phyloP scores from a whole-genome alignment of 139 green algal species.

The Chloropicon primus region DNA sequence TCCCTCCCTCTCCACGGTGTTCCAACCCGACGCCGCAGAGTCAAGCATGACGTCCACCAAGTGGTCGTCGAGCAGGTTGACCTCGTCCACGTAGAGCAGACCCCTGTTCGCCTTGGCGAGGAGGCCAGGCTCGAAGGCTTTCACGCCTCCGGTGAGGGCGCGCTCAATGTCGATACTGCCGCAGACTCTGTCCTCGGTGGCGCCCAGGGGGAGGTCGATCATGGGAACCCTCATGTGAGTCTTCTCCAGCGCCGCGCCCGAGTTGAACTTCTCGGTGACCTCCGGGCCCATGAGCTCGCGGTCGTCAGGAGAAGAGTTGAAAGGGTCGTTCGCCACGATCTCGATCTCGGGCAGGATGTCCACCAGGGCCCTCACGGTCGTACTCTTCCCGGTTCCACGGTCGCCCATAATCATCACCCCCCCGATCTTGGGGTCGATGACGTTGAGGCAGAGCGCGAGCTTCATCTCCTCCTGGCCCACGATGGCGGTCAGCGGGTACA shows the following conservation, averaged over 20 bases:
- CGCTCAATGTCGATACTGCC: conserved; percentile 92
- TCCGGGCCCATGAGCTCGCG: conserved; percentile 62
- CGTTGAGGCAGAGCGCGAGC: conserved; percentile 74
- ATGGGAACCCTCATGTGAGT: conserved; percentile 44
- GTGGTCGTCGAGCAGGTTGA: conserved; percentile 38
- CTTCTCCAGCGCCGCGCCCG: conserved; percentile 23
- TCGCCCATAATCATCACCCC: conserved; percentile 91
- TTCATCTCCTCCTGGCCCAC: conserved; percentile 88
- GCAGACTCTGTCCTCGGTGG: conserved; percentile 86
- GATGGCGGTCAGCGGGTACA: conserved; percentile 70
- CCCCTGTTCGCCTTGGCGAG: conserved; percentile 73
- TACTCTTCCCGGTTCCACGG: conserved; percentile 74
- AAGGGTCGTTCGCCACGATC: conserved; percentile 67
- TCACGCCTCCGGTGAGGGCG: conserved; percentile 65
- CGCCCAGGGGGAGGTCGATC: conserved; percentile 73
- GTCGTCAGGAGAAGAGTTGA: conserved; percentile 76
- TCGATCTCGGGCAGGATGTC: conserved; percentile 80
- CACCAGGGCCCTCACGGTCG: conserved; percentile 58
- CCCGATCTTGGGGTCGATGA: conserved; percentile 73
- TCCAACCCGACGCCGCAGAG: conserved; percentile 55
- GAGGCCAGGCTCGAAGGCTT: conserved; percentile 57
- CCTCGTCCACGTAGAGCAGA: conserved; percentile 81
- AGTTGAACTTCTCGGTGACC: conserved; percentile 9
- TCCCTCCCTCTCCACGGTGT: conserved; percentile 94
- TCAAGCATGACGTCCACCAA: conserved; percentile 76